Base-by-base conservation (phyloP, 2,329 filamentous ascomycete species). In the Colletotrichum liaoningense region DNA sequence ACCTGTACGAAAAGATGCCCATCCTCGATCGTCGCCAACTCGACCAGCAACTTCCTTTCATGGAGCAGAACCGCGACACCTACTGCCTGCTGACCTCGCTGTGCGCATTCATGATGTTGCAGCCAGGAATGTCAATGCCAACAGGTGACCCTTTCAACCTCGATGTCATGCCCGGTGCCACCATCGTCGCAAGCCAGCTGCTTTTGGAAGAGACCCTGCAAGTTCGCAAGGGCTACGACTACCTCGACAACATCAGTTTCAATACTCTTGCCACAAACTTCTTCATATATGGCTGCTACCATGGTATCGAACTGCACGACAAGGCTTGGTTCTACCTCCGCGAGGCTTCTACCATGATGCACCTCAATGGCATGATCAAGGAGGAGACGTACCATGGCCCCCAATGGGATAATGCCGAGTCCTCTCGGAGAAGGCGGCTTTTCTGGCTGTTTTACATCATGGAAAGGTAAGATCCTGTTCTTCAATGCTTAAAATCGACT, bases 251-350 rank as follows among this genome's bases (percentile, higher is more conserved):
- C 16, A 87, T 90, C 8, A 89, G 85, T 9, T 80, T 89, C 72
- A 90, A 90, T 77, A 88, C 85, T 57, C 81, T 94, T 14, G 90
- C 92, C 72, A 94, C 93, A n/a, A 95, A 92, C 67, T 95, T 94
- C 81, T 95, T 96, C 80, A 81, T 96, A 30, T 95, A 94, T 77
- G 92, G 90, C 49, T 92, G 92, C 71, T 90, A 93, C 80, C 92
- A 93, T 74, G 92, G 90, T 49, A 84, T 94, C 59, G 93, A 95
- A 75, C 87, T 92, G 80, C 93, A 95, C 80, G 91, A 93, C 75
- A 91, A 92, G 80, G 93, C 93, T 1, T 96, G 94, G 93, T 95
- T 92, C 79, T 91, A 94, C 79, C 85, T 96, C 11, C 91, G 93
- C 30, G 94, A 97, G 81, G 93, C 93, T 6, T 92, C 91, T 1